Evolutionary conservation across 1,139 yeast species (phyloP), one percentile per base, ranked within the genome.

Genomic region (Candida dubliniensis): DNA sequence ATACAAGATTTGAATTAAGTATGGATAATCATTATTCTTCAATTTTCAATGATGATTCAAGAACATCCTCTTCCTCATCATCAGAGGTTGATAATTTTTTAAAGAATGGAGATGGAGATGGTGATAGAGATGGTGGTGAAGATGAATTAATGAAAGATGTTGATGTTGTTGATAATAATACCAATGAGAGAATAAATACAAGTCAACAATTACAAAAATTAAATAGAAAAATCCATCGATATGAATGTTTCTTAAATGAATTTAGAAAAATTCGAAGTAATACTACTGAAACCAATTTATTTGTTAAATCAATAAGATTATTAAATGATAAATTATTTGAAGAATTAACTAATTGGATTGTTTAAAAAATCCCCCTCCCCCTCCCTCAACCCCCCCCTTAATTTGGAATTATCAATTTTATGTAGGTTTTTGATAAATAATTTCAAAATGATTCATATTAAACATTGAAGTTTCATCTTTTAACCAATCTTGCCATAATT

Each of bases 1-100:
- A 42, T 8, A 12, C 34, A 2, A 8, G 13, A 23, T 54, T 54
- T 36, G 34, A 33, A 7, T 31, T 45, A 10, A 33, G 47, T 12
- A 50, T 54, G 50, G 57, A 54, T 29, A 31, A 38, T 34, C 55
- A 54, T 38, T 54, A 47, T 36, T 50, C 55, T 2, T 46, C 52
- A 5, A 53, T 53, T 12, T 55, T 54, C 34, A 48, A 52, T 15
- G 56, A 49, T 36, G 42, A 43, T n/a, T 36, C 38, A 2, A 15
- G 25, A 3, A 26, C 9, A n/a, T 25, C 31, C 2, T 8, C 32
- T 14, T 36, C 29, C 3, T 12, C 31, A 18, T 10, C 25, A 27
- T 7, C 31, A 18, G 45, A 12, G 8, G 24, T 34, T 3, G 50
- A 43, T 14, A 47, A 46, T 9, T 41, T 46, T 26, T 33, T 41